phyloP scores from a whole-genome alignment of 352 stramenopile genomes.

The Plasmopara halstedii region DNA sequence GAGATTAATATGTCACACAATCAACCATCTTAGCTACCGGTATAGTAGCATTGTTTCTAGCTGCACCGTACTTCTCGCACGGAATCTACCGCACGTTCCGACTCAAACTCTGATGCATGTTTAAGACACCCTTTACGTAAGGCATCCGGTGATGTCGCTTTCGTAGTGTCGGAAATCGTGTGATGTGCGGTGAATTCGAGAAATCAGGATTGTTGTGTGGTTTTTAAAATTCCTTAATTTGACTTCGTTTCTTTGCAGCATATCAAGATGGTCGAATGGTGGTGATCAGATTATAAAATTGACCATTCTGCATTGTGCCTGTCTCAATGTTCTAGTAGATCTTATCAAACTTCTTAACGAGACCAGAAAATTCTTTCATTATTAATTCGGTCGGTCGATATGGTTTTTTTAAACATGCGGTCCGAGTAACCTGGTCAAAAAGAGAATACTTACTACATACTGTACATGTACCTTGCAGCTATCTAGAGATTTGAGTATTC shows the following conservation, averaged over 20 bases:
- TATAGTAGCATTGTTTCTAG: conserved; percentile 7
- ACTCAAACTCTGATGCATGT: not conserved
- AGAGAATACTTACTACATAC: conserved; percentile 4
- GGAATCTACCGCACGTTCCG: conserved; percentile 1
- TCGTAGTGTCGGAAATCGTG: conserved; percentile 12
- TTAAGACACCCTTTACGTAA: conserved; percentile 11
- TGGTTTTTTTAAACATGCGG: conserved; percentile 22
- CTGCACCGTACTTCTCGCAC: conserved; percentile 8
- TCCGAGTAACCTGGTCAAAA: conserved; percentile 9
- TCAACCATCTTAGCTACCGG: not conserved
- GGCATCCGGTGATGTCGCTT: conserved; percentile 7
- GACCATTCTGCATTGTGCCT: conserved; percentile 2
- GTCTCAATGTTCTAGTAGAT: conserved; percentile 6
- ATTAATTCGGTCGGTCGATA: conserved; percentile 7
- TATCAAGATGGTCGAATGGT: conserved; percentile 16
- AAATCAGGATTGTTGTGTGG: not conserved
- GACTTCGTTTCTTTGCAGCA: conserved; percentile 12
- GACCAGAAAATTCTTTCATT: conserved; percentile 7
- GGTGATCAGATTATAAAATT: conserved; percentile 3
- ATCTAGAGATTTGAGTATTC: conserved; percentile 19
- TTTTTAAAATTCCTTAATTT: conserved; percentile 1
- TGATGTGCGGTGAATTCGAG: conserved; percentile 11
- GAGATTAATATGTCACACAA: not conserved
- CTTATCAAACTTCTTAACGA: not conserved
- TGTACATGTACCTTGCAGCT: not conserved